A percentile compares a stretch with the other conserved stretches of the same genome.
phyloP scores from a whole-genome alignment of 2,329 filamentous ascomycete species.

The Monosporascus ibericus region DNA sequence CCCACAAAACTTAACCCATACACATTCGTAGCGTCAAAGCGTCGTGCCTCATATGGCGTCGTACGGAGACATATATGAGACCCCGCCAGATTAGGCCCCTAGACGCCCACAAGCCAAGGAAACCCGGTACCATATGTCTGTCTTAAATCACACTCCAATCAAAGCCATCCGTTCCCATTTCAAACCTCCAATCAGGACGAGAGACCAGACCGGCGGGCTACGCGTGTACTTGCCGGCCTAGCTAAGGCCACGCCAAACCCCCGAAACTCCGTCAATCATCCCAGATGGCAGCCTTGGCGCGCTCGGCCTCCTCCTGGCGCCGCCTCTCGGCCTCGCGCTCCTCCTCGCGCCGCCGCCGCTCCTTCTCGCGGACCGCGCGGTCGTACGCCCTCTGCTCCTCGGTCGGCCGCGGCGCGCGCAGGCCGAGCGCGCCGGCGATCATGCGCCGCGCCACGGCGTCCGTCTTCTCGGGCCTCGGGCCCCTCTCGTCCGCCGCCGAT shows the following conservation, averaged over 20 bases:
- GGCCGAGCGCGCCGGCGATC: slow-evolving; percentile 83
- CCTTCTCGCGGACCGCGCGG: slow-evolving; percentile 72
- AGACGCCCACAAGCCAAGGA: no score
- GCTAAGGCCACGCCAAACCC: background rate
- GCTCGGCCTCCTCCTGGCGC: slow-evolving; percentile 60
- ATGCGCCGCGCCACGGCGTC: slow-evolving; percentile 83
- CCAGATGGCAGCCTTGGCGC: slow-evolving; percentile 82
- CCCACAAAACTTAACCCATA: no score
- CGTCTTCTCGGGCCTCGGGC: slow-evolving; percentile 69
- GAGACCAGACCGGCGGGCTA: background rate
- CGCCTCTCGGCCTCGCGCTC: slow-evolving; percentile 61
- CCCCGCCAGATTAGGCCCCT: no score
- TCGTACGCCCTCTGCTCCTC: slow-evolving; percentile 89
- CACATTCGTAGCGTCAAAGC: no score
- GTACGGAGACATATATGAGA: no score
- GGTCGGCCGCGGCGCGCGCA: slow-evolving; percentile 73
- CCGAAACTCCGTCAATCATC: slow-evolving; percentile 48
- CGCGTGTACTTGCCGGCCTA: slow-evolving; percentile 15
- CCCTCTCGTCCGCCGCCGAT: slow-evolving; percentile 1
- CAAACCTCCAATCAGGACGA: background rate
- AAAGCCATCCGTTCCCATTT: no score
- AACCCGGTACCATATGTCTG: no score
- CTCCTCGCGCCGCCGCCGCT: slow-evolving; percentile 68
- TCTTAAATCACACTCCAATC: no score
- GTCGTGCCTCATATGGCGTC: no score